phyloP scores from a whole-genome alignment of 768 basidiomycete species.

The Boletus reticuloceps region DNA sequence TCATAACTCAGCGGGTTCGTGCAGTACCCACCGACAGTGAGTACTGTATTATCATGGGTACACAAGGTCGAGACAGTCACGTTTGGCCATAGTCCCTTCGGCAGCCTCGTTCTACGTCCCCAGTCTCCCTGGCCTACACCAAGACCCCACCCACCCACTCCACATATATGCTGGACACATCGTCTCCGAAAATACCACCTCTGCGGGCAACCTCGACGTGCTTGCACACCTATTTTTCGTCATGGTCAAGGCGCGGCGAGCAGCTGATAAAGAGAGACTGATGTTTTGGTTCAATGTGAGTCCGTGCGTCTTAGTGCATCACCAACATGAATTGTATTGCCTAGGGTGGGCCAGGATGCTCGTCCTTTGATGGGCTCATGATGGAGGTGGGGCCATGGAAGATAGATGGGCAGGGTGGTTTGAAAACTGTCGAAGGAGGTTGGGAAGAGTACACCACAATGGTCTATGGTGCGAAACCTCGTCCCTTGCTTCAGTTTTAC shows the following conservation, averaged over 20 bases:
- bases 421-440: slow-evolving; percentile 77
- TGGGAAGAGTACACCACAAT: slow-evolving; percentile 98
- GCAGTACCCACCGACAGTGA: slow-evolving; percentile 43
- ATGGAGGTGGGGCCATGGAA: slow-evolving; percentile 98
- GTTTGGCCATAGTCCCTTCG: slow-evolving; percentile 52
- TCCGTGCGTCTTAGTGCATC: background rate
- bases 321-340: background rate
- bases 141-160: slow-evolving; percentile 67
- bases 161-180: slow-evolving; percentile 84
- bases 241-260: slow-evolving; percentile 80
- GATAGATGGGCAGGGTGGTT: slow-evolving; percentile 66
- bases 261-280: slow-evolving; percentile 86
- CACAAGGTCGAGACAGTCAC: background rate
- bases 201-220: slow-evolving; percentile 53
- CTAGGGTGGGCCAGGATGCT: slow-evolving; percentile 95
- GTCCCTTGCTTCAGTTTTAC: background rate
- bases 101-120: slow-evolving; percentile 85
- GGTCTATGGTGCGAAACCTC: slow-evolving; percentile 71
- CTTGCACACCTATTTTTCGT: slow-evolving; percentile 86
- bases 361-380: slow-evolving; percentile 95
- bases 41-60: background rate
- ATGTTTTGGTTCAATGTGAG: slow-evolving; percentile 97
- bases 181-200: slow-evolving; percentile 60
- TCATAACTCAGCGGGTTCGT: slow-evolving; percentile 5
- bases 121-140: slow-evolving; percentile 70